Conservation (phyloP, 495 filamentous ascomycete species). For the Tuber brumale region DNA sequence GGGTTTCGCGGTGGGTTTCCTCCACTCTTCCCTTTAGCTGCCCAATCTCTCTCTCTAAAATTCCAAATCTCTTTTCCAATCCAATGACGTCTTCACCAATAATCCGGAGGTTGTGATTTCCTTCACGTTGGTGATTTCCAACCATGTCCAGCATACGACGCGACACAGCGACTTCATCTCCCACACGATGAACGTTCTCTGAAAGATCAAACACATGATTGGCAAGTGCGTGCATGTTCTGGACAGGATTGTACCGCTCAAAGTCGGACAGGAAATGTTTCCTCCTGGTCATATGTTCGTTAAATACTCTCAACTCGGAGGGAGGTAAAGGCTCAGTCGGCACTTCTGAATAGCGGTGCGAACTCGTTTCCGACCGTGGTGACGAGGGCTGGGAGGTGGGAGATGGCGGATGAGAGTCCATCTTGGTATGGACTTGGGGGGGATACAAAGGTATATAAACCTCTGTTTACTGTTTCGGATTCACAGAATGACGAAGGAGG, state of each 20-base stretch:
- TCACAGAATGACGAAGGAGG: not conserved
- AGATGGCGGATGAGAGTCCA: conserved; percentile 25
- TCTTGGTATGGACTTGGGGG: not conserved
- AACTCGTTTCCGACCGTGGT: conserved; percentile 11
- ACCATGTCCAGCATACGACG: conserved; percentile 32
- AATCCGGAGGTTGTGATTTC: conserved; percentile 15
- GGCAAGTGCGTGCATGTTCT: conserved; percentile 39
- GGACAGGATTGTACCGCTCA: conserved; percentile 37
- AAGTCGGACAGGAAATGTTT: conserved; percentile 37
- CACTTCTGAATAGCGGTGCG: conserved; percentile 31
- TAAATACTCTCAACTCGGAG: conserved; percentile 25
- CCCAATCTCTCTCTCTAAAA: conserved; percentile 24
- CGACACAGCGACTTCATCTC: conserved; percentile 24
- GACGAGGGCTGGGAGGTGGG: conserved; percentile 10
- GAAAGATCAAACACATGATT: conserved; percentile 39
- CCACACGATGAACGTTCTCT: conserved; percentile 28
- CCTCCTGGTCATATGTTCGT: conserved; percentile 37
- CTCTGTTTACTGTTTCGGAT: not conserved
- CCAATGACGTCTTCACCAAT: conserved; percentile 27
- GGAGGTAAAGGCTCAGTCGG: conserved; percentile 33
- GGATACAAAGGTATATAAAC: not conserved
- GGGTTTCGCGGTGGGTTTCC: conserved; percentile 29
- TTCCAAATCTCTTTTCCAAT: conserved; percentile 1
- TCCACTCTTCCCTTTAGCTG: conserved; percentile 18
- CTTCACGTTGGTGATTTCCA: conserved; percentile 15